These are phyloP conservation scores for Moesziomyces globuligerus DNA, from an alignment of 1,284 basidiomycete genomes.

Conservation along the genomic window DNA sequence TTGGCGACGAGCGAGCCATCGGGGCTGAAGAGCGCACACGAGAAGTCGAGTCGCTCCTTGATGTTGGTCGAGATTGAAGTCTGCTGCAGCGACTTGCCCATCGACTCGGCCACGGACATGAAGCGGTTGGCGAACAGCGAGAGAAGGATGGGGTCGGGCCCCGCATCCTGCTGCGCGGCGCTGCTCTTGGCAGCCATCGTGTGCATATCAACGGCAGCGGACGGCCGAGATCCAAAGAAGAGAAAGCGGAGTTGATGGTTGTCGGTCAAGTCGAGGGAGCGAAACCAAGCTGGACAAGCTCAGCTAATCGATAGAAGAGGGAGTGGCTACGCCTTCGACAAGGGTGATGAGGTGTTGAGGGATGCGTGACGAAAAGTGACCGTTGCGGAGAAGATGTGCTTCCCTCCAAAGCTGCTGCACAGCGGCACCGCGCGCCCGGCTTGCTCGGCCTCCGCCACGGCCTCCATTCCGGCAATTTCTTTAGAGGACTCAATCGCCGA, in stretches of 20 bases:
- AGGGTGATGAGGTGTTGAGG: too few species aligned
- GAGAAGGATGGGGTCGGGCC: slow-evolving; percentile 82
- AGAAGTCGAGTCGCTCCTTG: slow-evolving; percentile 88
- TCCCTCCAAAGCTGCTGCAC: background rate
- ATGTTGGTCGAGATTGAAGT: slow-evolving; percentile 91
- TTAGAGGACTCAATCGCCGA: slow-evolving; percentile 1
- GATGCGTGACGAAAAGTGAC: too few species aligned
- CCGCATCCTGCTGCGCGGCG: slow-evolving; percentile 57
- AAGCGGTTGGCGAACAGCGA: slow-evolving; percentile 91
- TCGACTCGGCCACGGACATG: slow-evolving; percentile 91
- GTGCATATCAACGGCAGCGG: background rate
- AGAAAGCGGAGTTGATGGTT: too few species aligned
- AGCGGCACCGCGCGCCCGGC: background rate
- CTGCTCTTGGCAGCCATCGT: slow-evolving; percentile 7
- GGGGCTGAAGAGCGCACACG: slow-evolving; percentile 86
- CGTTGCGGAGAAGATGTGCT: background rate
- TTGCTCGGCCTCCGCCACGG: slow-evolving; percentile 17
- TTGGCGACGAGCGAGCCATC: slow-evolving; percentile 91
- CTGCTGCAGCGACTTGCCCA: slow-evolving; percentile 86
- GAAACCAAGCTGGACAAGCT: too few species aligned
- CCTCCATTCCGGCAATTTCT: slow-evolving; percentile 23
- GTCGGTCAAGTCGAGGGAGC: too few species aligned
- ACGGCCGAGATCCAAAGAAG: background rate
- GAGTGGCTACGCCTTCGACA: too few species aligned
- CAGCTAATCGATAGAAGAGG: too few species aligned